Evolutionary conservation across 1,284 basidiomycete species (phyloP).

Genomic region (Malassezia caprae): DNA sequence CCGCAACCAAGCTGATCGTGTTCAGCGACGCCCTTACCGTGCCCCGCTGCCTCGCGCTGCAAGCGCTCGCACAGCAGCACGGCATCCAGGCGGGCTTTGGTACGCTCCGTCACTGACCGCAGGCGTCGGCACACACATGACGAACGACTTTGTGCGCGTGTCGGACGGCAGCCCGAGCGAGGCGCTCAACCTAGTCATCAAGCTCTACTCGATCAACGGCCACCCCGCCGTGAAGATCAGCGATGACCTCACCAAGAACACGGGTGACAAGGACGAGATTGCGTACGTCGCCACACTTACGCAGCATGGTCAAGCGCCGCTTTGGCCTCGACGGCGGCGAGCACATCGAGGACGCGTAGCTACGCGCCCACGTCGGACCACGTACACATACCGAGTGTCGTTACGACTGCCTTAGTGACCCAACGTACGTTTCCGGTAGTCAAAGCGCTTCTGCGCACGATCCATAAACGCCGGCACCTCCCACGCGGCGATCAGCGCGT

Average conservation of each 20-base stretch:
- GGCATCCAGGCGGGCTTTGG: slow-evolving; percentile 44
- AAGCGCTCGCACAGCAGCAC: slow-evolving; percentile 23
- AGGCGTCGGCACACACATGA: slow-evolving; percentile 33
- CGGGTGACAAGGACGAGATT: slow-evolving; percentile 36
- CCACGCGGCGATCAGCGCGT: slow-evolving; percentile 16
- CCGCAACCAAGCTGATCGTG: slow-evolving; percentile 35
- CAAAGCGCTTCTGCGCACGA: slow-evolving; percentile 33
- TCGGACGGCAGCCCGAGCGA: slow-evolving; percentile 19
- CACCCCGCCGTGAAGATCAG: slow-evolving; percentile 41
- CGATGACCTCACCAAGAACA: slow-evolving; percentile 47
- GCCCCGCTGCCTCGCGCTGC: slow-evolving; percentile 30
- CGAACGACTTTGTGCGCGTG: slow-evolving; percentile 29
- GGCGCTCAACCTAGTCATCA: slow-evolving; percentile 46
- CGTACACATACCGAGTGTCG: slow-evolving; percentile 13
- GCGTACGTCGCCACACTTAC: slow-evolving; percentile 10
- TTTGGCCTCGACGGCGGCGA: slow-evolving; percentile 17
- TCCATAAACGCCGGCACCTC: slow-evolving; percentile 33
- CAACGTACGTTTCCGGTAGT: slow-evolving; percentile 43
- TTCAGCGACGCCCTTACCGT: slow-evolving; percentile 40
- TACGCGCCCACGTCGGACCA: neutral
- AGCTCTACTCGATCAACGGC: slow-evolving; percentile 34
- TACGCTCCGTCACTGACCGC: neutral
- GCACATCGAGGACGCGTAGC: slow-evolving; percentile 16
- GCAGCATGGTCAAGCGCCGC: slow-evolving; percentile 22
- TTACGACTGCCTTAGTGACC: neutral